Evolutionary conservation across 768 basidiomycete genomes (phyloP).

Genomic region (Boletellus ananas): DNA sequence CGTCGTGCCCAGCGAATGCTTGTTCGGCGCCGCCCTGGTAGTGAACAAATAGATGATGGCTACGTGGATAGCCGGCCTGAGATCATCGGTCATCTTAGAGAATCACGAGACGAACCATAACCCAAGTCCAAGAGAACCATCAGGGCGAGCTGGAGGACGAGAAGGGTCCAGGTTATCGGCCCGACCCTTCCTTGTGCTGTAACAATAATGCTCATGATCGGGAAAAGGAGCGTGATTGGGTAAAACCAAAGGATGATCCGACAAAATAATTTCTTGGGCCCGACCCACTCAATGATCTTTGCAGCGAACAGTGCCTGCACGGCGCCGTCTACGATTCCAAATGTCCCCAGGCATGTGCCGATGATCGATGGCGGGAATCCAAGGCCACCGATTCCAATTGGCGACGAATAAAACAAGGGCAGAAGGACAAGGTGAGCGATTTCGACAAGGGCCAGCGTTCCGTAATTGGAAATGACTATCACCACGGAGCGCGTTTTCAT

Average conservation of each 20-base stretch:
- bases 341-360: constrained; percentile 34
- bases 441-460: constrained; percentile 39
- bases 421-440: constrained; percentile 36
- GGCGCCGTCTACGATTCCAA: constrained; percentile 36
- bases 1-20: constrained; percentile 51
- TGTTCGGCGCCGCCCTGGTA: constrained; percentile 50
- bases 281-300: constrained; percentile 35
- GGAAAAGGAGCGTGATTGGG: constrained; percentile 39
- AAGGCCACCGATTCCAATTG: constrained; percentile 41
- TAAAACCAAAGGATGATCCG: constrained; percentile 34
- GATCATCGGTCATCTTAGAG: neutral
- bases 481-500: constrained; percentile 30
- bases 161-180: constrained; percentile 34
- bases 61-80: neutral
- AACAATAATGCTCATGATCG: constrained; percentile 41
- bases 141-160: constrained; percentile 27
- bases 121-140: constrained; percentile 38
- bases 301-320: constrained; percentile 42
- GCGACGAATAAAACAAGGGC: constrained; percentile 45
- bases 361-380: constrained; percentile 40
- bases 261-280: constrained; percentile 38
- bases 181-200: constrained; percentile 28
- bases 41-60: constrained; percentile 54
- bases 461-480: constrained; percentile 41
- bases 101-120: constrained; percentile 33